A percentile compares a stretch with the other conserved stretches of the same genome.
Conservation (phyloP, 2,329 filamentous ascomycete genomes). For the Alternaria sp. region DNA sequence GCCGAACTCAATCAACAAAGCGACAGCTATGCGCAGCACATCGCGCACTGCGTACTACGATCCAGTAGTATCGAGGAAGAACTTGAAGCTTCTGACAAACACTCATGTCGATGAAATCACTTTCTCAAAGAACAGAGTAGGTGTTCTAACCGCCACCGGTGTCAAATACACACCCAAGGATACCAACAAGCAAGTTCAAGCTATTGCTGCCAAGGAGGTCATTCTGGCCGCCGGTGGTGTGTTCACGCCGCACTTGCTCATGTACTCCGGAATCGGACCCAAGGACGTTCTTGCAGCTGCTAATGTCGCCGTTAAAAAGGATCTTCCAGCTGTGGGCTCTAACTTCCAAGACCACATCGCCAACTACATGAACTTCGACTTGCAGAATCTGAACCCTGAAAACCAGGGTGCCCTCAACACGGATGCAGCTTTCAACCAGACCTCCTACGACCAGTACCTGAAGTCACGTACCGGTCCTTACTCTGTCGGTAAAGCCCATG, state of each 20-base stretch:
- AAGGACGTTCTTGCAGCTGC: constrained; percentile 28
- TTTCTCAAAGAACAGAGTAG: constrained; percentile 7
- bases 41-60: constrained; percentile 25
- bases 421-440: constrained; percentile 32
- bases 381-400: constrained; percentile 13
- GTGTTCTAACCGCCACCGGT: constrained; percentile 10
- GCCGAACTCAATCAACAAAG: constrained; percentile 26
- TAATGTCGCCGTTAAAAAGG: constrained; percentile 21
- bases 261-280: constrained; percentile 32
- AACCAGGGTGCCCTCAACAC: constrained; percentile 12
- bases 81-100: constrained; percentile 19
- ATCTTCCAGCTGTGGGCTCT: constrained; percentile 31
- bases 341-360: constrained; percentile 32
- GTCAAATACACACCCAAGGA: constrained; percentile 17
- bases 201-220: constrained; percentile 57
- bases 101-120: constrained; percentile 16
- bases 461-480: constrained; percentile 33
- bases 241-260: constrained; percentile 64
- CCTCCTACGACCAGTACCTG: constrained; percentile 31
- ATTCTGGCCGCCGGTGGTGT: constrained; percentile 66
- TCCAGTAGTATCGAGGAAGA: constrained; percentile 17
- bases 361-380: constrained; percentile 21
- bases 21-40: constrained; percentile 15
- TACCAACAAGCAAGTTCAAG: constrained; percentile 23
- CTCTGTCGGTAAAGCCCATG: constrained; percentile 20